Evolutionary conservation across 371 early-diverging fungal genomes (phyloP), one percentile per base, ranked within the genome.

Genomic region (Fennellomyces sp.): DNA sequence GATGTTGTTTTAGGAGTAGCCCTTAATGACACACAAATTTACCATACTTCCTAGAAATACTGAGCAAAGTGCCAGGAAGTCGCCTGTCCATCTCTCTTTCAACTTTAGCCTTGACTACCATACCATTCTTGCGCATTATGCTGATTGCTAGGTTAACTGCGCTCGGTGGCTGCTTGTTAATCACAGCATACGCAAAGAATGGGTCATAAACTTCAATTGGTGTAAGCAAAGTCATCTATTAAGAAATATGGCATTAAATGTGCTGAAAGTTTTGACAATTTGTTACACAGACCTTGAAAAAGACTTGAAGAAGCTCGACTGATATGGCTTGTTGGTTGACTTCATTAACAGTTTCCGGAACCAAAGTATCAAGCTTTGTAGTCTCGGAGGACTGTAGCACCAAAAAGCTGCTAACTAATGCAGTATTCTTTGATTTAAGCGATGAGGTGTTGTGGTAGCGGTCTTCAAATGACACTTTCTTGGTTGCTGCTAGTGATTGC

Each of bases 141-240:
- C 61, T 49, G 7, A 78, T 29, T 0, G 75, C 73, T 2, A 10
- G 15, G 5, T 51, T 56, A 5, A 70, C 56, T 5, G 60, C 6
- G 0, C 39, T 26, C n/a, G 50, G 19, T 1, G 82, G 64, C 58
- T 73, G 82, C 6, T 27, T 38, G 29, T 64, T 48, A 6, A 86
- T 33, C 7, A 85, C 56, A 0, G 51, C 55, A 53, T 70, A 81
- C 0, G 75, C 73, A 50, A 73, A 74, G 13, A 76, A 65, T 6
- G 84, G 64, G 48, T 81, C 78, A 49, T 76, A 86, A 30, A 42
- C 45, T 49, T 80, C 78, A 19, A 66, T 58, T 5, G 88, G 86
- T 0, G 88, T 84, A 63, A 84, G 55, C 26, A 86, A 68, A 45
- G 73, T 68, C 82, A 85, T 84, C 80, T 85, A 61, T 15, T 29